Conservation (phyloP, 371 early-diverging fungal species). For the Rhizopus stolonifer region DNA sequence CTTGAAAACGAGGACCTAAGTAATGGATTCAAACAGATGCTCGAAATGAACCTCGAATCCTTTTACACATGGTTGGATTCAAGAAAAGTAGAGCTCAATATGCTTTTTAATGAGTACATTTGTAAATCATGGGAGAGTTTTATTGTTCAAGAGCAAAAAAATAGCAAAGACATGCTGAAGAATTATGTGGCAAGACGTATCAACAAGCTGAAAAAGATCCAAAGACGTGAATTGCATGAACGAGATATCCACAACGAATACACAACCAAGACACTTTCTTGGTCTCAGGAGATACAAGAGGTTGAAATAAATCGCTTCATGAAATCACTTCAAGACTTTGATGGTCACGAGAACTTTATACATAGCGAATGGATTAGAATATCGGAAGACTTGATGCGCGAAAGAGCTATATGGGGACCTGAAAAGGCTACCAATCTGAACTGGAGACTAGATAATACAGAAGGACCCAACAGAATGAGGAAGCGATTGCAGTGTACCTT, state of each 20-base stretch:
- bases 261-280: conserved; percentile 49
- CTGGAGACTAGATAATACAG: conserved; percentile 78
- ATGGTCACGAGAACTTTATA: conserved; percentile 62
- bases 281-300: conserved; percentile 65
- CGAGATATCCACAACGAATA: conserved; percentile 59
- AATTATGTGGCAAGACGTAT: conserved; percentile 47
- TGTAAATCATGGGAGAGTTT: conserved; percentile 63
- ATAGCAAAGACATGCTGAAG: conserved; percentile 57
- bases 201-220: conserved; percentile 56
- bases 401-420: conserved; percentile 68
- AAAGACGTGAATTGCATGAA: conserved; percentile 49
- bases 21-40: conserved; percentile 60
- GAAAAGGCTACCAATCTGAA: conserved; percentile 30
- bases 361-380: conserved; percentile 67
- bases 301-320: conserved; percentile 60
- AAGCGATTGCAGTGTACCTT: conserved; percentile 47
- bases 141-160: conserved; percentile 51
- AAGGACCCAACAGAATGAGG: conserved; percentile 64
- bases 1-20: conserved; percentile 60
- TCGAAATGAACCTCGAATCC: conserved; percentile 51
- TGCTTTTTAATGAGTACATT: conserved; percentile 56
- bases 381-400: conserved; percentile 51
- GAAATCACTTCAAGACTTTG: conserved; percentile 63
- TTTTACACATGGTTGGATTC: conserved; percentile 62
- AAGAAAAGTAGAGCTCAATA: conserved; percentile 47